Percentiles rank a stretch among this genome's conserved stretches.
Conservation (phyloP, 2,329 filamentous ascomycete species). For the Diaporthe citrichinensis region DNA sequence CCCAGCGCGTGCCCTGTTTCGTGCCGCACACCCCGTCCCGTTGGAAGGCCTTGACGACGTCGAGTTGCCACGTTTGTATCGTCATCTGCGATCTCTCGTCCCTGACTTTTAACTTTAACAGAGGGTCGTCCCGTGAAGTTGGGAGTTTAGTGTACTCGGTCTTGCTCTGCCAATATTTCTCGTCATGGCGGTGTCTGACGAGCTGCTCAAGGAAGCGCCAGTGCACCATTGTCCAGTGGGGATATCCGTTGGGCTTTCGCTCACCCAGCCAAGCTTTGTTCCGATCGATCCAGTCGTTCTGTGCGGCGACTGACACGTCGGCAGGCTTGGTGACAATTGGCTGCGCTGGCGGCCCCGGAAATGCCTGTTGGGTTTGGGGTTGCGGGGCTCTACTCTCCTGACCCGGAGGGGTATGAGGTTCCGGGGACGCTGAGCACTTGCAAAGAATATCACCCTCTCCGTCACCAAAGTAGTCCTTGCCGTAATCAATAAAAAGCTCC, state of each 20-base stretch:
- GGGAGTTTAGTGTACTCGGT: background rate
- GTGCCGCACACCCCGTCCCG: background rate
- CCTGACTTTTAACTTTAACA: background rate
- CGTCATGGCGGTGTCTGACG: background rate
- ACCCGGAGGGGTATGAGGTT: background rate
- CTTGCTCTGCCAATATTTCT: background rate
- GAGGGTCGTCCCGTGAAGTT: background rate
- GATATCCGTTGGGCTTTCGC: background rate
- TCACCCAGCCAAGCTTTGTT: background rate
- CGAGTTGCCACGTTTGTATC: background rate
- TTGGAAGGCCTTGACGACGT: background rate
- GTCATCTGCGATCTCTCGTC: background rate
- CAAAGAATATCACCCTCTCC: background rate
- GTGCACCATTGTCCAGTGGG: background rate
- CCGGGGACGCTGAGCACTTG: background rate
- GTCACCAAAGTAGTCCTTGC: background rate
- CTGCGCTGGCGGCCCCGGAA: background rate
- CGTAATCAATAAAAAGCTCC: slow-evolving; percentile 16
- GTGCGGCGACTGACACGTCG: background rate
- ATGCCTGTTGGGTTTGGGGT: background rate
- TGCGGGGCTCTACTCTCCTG: background rate
- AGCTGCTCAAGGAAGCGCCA: slow-evolving; percentile 17
- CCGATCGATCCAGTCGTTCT: background rate
- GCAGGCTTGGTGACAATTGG: background rate
- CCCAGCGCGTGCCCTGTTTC: background rate